These are phyloP conservation scores for Malassezia arunalokei DNA, from an alignment of 1,284 basidiomycete species.

Conservation along the genomic window DNA sequence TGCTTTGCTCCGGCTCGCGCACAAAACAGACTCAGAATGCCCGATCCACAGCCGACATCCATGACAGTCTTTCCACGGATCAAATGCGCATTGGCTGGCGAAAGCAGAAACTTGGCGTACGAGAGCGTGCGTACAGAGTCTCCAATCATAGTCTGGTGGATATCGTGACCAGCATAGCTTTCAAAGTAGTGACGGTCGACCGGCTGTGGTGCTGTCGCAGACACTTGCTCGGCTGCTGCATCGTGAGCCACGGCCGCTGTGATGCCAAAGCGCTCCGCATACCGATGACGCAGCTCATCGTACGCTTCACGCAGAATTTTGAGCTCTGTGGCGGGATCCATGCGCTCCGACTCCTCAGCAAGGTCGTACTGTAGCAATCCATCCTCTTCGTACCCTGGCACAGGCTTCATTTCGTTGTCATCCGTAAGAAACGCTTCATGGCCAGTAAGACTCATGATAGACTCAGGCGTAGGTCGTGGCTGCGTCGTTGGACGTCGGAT, in stretches of 20 bases:
- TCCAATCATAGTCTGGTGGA: constrained; percentile 55
- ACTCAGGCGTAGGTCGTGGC: constrained; percentile 10
- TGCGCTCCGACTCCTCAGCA: constrained; percentile 2
- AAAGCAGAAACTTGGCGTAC: constrained; percentile 77
- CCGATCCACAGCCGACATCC: constrained; percentile 61
- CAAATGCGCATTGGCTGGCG: constrained; percentile 59
- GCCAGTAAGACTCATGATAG: constrained; percentile 12
- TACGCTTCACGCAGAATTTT: constrained; percentile 14
- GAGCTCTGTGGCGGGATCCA: constrained; percentile 1
- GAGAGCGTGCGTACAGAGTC: constrained; percentile 86
- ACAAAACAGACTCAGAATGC: constrained; percentile 79
- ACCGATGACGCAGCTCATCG: constrained; percentile 14
- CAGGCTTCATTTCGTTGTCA: constrained; percentile 37
- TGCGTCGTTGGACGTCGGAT: constrained; percentile 19
- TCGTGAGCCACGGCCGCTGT: constrained; percentile 3
- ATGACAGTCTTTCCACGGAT: constrained; percentile 79
- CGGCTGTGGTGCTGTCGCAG: background rate
- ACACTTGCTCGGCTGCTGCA: background rate
- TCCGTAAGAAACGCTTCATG: constrained; percentile 21
- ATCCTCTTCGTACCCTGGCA: constrained; percentile 37
- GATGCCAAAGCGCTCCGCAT: constrained; percentile 15
- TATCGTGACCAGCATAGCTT: constrained; percentile 76
- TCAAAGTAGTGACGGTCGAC: constrained; percentile 92
- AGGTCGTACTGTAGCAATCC: constrained; percentile 28
- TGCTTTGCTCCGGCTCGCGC: constrained; percentile 80